Conservation (phyloP, 352 stramenopile species). For the Phytophthora meadii region DNA sequence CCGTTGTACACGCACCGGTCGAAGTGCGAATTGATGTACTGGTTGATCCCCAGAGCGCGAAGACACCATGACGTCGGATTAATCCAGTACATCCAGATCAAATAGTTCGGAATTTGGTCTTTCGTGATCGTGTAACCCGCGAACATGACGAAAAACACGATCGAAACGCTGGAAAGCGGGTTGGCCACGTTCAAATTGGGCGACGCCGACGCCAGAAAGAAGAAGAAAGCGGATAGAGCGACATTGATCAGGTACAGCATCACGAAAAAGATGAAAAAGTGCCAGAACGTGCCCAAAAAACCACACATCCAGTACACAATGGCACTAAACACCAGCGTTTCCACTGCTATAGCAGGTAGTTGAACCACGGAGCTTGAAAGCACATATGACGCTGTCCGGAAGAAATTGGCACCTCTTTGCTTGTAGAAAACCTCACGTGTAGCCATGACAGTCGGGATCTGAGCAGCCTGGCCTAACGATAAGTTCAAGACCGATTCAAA, state of each 20-base stretch:
- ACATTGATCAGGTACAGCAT: conserved; percentile 64
- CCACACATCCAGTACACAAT: conserved; percentile 80
- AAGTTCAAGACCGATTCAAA: conserved; percentile 77
- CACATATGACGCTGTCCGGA: conserved; percentile 13
- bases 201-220: conserved; percentile 22
- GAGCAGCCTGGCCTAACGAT: conserved; percentile 58
- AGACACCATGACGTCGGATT: conserved; percentile 47
- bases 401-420: conserved; percentile 23
- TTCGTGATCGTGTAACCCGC: conserved; percentile 43
- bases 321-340: conserved; percentile 63
- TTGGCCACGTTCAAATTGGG: conserved; percentile 44
- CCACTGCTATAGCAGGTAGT: neutral
- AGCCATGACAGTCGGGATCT: conserved; percentile 58
- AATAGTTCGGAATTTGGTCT: conserved; percentile 33
- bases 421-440: conserved; percentile 47
- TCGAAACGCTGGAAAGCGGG: conserved; percentile 37
- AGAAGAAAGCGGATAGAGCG: conserved; percentile 39
- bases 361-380: conserved; percentile 4
- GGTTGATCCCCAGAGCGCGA: conserved; percentile 32
- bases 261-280: conserved; percentile 37
- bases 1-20: conserved; percentile 25
- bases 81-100: conserved; percentile 52
- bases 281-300: conserved; percentile 22
- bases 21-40: conserved; percentile 31
- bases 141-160: conserved; percentile 43